phyloP scores from a whole-genome alignment of 495 filamentous ascomycete genomes.

The Sporormia fimetaria region DNA sequence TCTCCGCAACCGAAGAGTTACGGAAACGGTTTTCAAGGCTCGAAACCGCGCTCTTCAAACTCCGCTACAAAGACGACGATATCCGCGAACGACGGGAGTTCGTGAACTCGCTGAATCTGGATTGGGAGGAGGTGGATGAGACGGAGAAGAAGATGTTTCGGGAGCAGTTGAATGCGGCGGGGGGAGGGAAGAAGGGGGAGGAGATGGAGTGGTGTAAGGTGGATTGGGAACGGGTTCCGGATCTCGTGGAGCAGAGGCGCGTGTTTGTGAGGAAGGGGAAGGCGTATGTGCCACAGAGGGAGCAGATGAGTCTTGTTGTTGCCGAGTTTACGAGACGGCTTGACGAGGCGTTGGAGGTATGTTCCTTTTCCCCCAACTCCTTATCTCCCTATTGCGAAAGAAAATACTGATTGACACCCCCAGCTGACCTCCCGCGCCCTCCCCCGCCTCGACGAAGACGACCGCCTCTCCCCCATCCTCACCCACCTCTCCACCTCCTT shows the following conservation, averaged over 20 bases:
- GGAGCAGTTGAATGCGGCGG: conserved; percentile 43
- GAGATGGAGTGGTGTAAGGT: conserved; percentile 84
- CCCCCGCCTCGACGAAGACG: conserved; percentile 90
- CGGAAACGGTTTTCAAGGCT: conserved; percentile 77
- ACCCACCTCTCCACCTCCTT: conserved; percentile 88
- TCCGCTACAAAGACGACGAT: conserved; percentile 65
- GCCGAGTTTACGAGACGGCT: conserved; percentile 69
- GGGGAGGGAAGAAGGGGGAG: conserved; percentile 35
- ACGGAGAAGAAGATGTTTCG: conserved; percentile 54
- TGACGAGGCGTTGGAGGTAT: conserved; percentile 70
- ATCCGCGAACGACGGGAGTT: conserved; percentile 59
- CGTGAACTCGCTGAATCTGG: conserved; percentile 61
- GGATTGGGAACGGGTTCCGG: conserved; percentile 85
- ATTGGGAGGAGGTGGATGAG: conserved; percentile 70
- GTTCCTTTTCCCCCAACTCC: no score
- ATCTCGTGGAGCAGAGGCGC: conserved; percentile 67
- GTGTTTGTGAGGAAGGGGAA: conserved; percentile 71
- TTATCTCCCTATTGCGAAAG: background rate
- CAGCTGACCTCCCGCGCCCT: conserved; percentile 79
- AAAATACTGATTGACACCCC: background rate
- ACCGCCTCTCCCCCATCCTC: conserved; percentile 86
- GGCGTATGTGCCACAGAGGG: conserved; percentile 80
- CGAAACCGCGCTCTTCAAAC: conserved; percentile 76
- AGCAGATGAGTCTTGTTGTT: conserved; percentile 79
- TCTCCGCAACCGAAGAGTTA: conserved; percentile 81